Base-by-base conservation (phyloP, 495 filamentous ascomycete genomes). In the Massariosphaeria phaeospora region DNA sequence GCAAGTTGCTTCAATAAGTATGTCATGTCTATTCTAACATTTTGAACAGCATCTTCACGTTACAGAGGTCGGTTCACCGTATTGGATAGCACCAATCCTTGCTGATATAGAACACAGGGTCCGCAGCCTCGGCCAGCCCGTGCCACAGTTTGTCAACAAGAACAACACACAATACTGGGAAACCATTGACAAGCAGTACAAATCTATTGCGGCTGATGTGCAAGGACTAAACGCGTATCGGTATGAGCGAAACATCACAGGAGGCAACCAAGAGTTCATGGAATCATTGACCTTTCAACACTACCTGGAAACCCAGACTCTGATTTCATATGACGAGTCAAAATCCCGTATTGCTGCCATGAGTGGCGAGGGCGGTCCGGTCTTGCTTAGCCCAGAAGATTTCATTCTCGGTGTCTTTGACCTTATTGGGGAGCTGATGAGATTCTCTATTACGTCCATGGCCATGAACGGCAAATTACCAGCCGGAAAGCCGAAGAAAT, bases 381-480 rank as follows among this genome's bases (percentile, higher is more conserved):
- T 96, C 34, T 63, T 69, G 12, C 67, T 88, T n/a, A 87, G 87
- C 3, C 76, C 80, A 23, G 83, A 91, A 8, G 93, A 98, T 68
- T 97, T 95, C 66, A 62, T 96, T 23, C 84, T 94, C 55, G 93
- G 94, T 4, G 72, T 98, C 7, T 96, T 95, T 61, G 93, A 98
- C 69, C 75, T 96, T 42, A 85, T 86, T 0, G 93, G 93, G 9
- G 93, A 98, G 70, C 77, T 97, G 72, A 98, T 98, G 93, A 78
- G 89, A 25, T 96, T 95, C 69, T 89, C 88, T 0, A 91, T 96
- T 27, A 88, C 87, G 13, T 77, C 79, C 17, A 85, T 88, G 62
- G 86, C 86, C 0, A 81, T 84, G 15, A 75, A 64, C 41, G 83
- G 83, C 15, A 61, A 68, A 21, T 62, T 84, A 43, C 79, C 80